Conservation (phyloP, 331 rosid genomes). For the Arachis monticola region DNA sequence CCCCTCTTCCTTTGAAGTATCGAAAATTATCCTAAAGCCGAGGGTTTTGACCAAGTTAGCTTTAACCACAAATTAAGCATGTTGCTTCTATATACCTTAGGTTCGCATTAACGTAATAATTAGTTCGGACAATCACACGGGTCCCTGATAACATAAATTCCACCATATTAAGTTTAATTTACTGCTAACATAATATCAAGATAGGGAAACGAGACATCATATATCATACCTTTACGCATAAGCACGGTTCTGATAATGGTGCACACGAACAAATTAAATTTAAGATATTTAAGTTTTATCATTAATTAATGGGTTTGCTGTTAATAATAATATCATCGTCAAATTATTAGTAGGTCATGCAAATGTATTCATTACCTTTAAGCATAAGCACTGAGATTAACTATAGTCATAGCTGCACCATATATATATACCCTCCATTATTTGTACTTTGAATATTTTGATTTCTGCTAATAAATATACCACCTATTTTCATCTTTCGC, state of each 20-base stretch:
- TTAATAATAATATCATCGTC: not conserved
- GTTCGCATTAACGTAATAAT: not conserved
- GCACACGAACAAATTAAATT: not conserved
- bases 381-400: not conserved
- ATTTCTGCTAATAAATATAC: no score
- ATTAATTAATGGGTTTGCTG: not conserved
- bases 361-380: not conserved
- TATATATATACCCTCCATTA: no score
- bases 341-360: not conserved
- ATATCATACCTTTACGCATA: not conserved
- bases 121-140: not conserved
- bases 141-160: not conserved
- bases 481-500: not conserved
- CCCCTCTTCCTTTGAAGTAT: not conserved
- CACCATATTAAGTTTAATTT: not conserved
- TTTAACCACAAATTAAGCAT: slow-evolving; percentile 19
- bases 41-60: slow-evolving; percentile 33
- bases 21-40: slow-evolving; percentile 7
- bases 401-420: not conserved
- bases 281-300: not conserved
- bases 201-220: not conserved
- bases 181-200: not conserved
- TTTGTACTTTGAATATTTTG: no score
- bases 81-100: not conserved
- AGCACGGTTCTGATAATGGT: not conserved